These are phyloP conservation scores for Cyclotella choctawhatcheeana DNA, from an alignment of 108 stramenopile genomes.

Conservation along the genomic window DNA sequence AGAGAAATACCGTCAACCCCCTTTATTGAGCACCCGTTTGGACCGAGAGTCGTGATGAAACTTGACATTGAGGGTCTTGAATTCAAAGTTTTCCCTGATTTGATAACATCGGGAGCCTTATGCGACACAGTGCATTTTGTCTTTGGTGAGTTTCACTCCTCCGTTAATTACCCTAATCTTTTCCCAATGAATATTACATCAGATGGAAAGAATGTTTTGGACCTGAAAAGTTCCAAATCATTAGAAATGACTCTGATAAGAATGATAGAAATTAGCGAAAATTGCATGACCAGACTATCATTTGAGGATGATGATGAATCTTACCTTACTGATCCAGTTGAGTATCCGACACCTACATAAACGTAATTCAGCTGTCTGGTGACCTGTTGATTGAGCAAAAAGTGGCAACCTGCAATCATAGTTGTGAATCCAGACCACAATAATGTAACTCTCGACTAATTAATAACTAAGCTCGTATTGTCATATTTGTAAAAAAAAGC, in stretches of 20 bases:
- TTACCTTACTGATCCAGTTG: not conserved
- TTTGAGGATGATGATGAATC: conserved; percentile 7
- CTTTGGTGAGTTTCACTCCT: conserved; percentile 48
- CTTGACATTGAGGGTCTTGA: conserved; percentile 48
- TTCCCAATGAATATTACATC: conserved; percentile 1
- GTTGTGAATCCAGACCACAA: too few relatives aligned
- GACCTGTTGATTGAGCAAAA: not conserved
- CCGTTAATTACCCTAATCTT: not conserved
- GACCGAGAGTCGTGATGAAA: conserved; percentile 46
- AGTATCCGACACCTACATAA: not conserved
- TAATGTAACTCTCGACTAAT: too few relatives aligned
- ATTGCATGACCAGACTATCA: not conserved
- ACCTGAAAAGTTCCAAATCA: not conserved
- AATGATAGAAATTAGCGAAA: not conserved
- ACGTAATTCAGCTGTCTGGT: not conserved
- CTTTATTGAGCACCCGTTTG: not conserved
- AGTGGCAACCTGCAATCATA: too few relatives aligned
- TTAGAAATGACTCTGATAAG: not conserved
- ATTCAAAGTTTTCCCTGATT: conserved; percentile 46
- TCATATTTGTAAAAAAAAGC: too few relatives aligned
- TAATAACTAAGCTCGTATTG: too few relatives aligned
- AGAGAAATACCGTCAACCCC: conserved; percentile 20
- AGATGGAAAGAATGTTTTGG: not conserved
- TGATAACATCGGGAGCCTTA: conserved; percentile 18
- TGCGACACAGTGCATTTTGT: conserved; percentile 37